These are phyloP conservation scores for Chlorophyllum brunneum DNA, from an alignment of 768 basidiomycete species.

Conservation along the genomic window DNA sequence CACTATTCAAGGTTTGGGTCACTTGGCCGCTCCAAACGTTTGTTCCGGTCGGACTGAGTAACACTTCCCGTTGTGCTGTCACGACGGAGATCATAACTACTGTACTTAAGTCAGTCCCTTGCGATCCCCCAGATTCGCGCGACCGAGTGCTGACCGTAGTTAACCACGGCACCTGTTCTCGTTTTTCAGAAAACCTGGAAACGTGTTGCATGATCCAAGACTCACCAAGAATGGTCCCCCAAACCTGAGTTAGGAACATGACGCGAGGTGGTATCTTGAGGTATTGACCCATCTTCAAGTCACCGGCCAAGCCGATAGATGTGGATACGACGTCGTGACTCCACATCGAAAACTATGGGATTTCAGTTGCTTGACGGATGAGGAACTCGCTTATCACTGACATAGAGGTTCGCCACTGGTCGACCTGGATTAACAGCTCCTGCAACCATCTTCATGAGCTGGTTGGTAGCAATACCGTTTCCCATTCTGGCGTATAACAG, in stretches of 20 bases:
- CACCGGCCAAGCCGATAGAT: slow-evolving; percentile 48
- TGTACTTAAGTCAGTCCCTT: slow-evolving; percentile 16
- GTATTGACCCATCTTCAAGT: slow-evolving; percentile 73
- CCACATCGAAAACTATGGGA: slow-evolving; percentile 59
- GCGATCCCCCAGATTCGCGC: neutral
- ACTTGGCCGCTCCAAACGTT: slow-evolving; percentile 61
- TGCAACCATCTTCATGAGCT: slow-evolving; percentile 64
- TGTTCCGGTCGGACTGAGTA: slow-evolving; percentile 49
- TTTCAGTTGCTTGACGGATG: neutral
- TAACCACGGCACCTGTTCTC: slow-evolving; percentile 29
- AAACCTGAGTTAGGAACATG: slow-evolving; percentile 63
- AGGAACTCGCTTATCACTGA: slow-evolving; percentile 21
- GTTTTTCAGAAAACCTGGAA: neutral
- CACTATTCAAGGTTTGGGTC: slow-evolving; percentile 50
- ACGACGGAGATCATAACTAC: slow-evolving; percentile 59
- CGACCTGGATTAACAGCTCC: slow-evolving; percentile 57
- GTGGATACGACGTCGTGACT: slow-evolving; percentile 57
- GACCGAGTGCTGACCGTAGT: slow-evolving; percentile 27
- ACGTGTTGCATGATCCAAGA: neutral
- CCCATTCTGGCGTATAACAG: slow-evolving; percentile 57
- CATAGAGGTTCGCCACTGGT: slow-evolving; percentile 69
- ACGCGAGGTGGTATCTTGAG: slow-evolving; percentile 64
- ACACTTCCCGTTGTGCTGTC: slow-evolving; percentile 47
- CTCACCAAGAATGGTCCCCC: slow-evolving; percentile 56
- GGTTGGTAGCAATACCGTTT: slow-evolving; percentile 54